Percentiles rank a stretch among this genome's conserved stretches.
These are phyloP conservation scores for Fusarium denticulatum DNA, from an alignment of 2,329 filamentous ascomycete genomes.

Conservation along the genomic window DNA sequence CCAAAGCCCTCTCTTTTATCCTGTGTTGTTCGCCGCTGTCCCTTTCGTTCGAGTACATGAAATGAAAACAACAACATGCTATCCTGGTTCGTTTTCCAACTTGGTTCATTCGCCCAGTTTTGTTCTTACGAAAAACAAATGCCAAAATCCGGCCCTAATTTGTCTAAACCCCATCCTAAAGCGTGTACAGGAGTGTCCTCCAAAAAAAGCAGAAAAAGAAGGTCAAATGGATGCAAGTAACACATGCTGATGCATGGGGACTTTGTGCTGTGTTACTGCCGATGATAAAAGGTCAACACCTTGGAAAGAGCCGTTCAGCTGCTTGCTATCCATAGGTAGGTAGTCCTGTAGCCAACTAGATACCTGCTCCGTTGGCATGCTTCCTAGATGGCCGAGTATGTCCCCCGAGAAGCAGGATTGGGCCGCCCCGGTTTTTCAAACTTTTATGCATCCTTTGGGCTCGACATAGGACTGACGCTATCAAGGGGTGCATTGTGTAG, in stretches of 20 bases:
- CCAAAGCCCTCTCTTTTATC: constrained; percentile 24
- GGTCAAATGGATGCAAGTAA: constrained; percentile 19
- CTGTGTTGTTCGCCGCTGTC: constrained; percentile 9
- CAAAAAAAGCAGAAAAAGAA: constrained; percentile 19
- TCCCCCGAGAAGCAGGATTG: background rate
- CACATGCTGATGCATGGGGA: background rate
- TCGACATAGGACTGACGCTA: constrained; percentile 67
- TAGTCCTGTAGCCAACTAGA: constrained; percentile 38
- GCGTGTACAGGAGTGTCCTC: constrained; percentile 34
- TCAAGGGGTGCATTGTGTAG: constrained; percentile 89
- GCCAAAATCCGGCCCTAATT: constrained; percentile 17
- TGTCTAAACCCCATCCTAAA: constrained; percentile 40
- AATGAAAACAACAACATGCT: constrained; percentile 7
- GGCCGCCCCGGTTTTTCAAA: background rate
- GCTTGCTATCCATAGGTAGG: background rate
- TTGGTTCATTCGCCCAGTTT: background rate
- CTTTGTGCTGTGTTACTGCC: background rate
- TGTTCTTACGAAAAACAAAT: constrained; percentile 15
- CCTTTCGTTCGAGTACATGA: constrained; percentile 31
- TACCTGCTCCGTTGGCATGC: constrained; percentile 43
- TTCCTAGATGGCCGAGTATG: background rate
- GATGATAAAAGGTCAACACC: background rate
- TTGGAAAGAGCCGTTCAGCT: constrained; percentile 8
- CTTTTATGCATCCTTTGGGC: constrained; percentile 46
- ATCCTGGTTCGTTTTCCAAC: constrained; percentile 1